Conservation (phyloP, 1,284 basidiomycete species). For the Trichosporon ovoides region DNA sequence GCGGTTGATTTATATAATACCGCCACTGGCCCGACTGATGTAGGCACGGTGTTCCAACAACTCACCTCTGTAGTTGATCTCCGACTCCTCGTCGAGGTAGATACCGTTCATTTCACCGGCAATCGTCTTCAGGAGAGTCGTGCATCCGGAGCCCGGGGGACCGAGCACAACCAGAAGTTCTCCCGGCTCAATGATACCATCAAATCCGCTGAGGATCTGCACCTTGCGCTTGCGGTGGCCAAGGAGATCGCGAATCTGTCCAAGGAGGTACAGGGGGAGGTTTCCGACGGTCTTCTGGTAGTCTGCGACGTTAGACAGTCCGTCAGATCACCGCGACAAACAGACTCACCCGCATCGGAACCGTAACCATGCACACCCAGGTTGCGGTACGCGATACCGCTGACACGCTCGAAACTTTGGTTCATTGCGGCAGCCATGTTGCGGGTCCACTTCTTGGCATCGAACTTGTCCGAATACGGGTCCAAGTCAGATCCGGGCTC, state of each 20-base stretch:
- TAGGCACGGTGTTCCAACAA: not conserved
- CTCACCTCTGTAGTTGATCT: conserved; percentile 48
- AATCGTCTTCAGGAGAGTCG: conserved; percentile 55
- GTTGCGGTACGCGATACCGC: conserved; percentile 52
- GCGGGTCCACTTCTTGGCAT: conserved; percentile 49
- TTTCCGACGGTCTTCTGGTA: conserved; percentile 54
- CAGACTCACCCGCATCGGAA: conserved; percentile 43
- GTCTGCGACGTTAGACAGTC: conserved; percentile 34
- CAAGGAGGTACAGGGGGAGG: conserved; percentile 44
- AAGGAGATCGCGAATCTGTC: conserved; percentile 41
- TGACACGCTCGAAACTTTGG: conserved; percentile 39
- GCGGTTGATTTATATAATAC: not conserved
- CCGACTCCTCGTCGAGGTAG: conserved; percentile 46
- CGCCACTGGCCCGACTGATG: not conserved
- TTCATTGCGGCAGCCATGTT: conserved; percentile 36
- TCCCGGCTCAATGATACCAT: conserved; percentile 50
- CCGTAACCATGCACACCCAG: conserved; percentile 52
- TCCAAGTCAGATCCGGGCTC: conserved; percentile 46
- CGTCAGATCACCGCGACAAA: not conserved
- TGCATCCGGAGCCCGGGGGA: conserved; percentile 61
- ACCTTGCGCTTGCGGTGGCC: conserved; percentile 48
- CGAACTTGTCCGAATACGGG: conserved; percentile 49
- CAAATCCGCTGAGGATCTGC: conserved; percentile 52
- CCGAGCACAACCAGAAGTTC: conserved; percentile 57
- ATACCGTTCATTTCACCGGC: conserved; percentile 55